Base-by-base conservation (phyloP, 345 rosid species). In the Eucalyptus tenuipes region DNA sequence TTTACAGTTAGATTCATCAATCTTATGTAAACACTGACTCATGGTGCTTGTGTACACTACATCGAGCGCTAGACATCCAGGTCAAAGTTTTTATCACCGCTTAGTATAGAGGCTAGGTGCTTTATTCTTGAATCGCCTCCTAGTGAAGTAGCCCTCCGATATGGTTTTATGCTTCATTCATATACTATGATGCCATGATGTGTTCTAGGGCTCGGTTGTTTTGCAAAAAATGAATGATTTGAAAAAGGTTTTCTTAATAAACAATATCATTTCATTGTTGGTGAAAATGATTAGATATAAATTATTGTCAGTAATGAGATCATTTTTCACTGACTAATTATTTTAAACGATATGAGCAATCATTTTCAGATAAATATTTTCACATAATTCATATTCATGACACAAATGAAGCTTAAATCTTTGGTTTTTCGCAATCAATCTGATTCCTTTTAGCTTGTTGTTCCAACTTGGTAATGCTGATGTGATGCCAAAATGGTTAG, bases 21-120 rank as follows among this genome's bases (percentile, higher is more conserved):
- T 55, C 61, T 55, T 24, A 55, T 55, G 61, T 13, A 55, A 55
- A 24, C 0, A 17, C 12, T 0, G 0, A 55, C 13, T 55, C 29
- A 55, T 24, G 61, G 61, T 52, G 10, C 25, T 52, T 52, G 57
- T 52, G 57, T 52, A 52, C 25, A 24, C 3, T 55, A 24, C 61
- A 24, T 24, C 0, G 13, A 55, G 61, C 29, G 3, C 61, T 10
- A 22, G 61, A 55, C 61, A 10, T 55, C 13, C 3, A 0, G 13
- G 61, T 55, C 61, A 10, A 55, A 55, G 61, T 55, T 55, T 55
- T 24, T 22, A 55, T 52, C 61, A 55, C 29, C 13, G 1, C 61
- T 0, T 8, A 22, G 29, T 24, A 55, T 24, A 10, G 61, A 55
- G 61, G 29, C 29, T 55, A 55, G 61, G 61, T 55, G 61, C 61